These are phyloP conservation scores for Mycena rosella DNA, from an alignment of 768 basidiomycete genomes.

Conservation along the genomic window DNA sequence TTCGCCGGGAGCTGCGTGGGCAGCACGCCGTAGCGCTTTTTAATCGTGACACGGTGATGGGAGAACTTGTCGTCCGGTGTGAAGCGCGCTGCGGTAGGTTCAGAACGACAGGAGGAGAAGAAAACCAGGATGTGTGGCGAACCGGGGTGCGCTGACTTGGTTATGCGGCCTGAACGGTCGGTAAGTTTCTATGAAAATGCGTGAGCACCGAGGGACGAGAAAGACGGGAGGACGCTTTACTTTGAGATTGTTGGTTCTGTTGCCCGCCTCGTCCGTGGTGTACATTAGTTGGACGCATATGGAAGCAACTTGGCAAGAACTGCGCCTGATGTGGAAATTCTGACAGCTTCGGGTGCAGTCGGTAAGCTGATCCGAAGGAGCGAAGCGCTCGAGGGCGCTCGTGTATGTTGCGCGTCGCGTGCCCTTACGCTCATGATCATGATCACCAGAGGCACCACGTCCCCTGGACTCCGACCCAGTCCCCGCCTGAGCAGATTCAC, in stretches of 20 bases:
- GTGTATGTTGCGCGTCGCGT: too few relatives aligned
- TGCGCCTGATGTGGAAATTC: too few relatives aligned
- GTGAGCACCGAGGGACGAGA: background rate
- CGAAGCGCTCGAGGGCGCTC: too few relatives aligned
- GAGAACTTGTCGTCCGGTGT: slow-evolving; percentile 99
- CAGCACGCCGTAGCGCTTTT: slow-evolving; percentile 91
- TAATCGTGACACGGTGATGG: slow-evolving; percentile 95
- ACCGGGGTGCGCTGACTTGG: slow-evolving; percentile 99
- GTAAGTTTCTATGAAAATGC: slow-evolving; percentile 53
- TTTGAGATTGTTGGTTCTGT: slow-evolving; percentile 93
- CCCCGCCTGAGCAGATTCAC: too few relatives aligned
- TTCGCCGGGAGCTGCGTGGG: slow-evolving; percentile 91
- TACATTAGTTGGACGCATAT: slow-evolving; percentile 99
- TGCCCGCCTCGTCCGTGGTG: slow-evolving; percentile 81
- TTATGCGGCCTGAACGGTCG: slow-evolving; percentile 81
- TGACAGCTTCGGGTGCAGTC: too few relatives aligned
- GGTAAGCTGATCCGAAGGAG: too few relatives aligned
- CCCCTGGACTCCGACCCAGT: too few relatives aligned
- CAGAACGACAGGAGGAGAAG: background rate
- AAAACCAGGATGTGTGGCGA: slow-evolving; percentile 39
- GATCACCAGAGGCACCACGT: too few relatives aligned
- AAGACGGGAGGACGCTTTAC: too few relatives aligned
- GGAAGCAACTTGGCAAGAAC: too few relatives aligned
- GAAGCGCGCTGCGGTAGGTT: slow-evolving; percentile 81
- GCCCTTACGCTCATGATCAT: too few relatives aligned